These are phyloP conservation scores for Thielaviopsis punctulata DNA, from an alignment of 2,329 filamentous ascomycete species.

Conservation along the genomic window DNA sequence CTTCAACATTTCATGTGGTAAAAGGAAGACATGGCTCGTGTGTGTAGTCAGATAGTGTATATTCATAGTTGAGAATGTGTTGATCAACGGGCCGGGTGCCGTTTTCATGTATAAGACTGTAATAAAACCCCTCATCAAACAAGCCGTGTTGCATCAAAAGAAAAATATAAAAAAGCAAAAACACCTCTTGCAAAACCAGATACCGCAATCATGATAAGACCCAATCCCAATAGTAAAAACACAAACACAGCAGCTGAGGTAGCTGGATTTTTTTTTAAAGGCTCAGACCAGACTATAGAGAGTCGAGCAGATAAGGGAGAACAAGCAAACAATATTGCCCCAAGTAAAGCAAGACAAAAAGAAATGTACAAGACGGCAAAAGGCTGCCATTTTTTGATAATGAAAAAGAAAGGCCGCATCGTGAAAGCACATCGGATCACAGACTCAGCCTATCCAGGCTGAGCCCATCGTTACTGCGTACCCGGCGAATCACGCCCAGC, in stretches of 20 bases:
- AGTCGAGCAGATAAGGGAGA: neutral
- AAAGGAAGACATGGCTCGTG: neutral
- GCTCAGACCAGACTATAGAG: no score
- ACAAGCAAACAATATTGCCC: neutral
- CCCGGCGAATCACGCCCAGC: slow-evolving; percentile 55
- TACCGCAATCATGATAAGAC: neutral
- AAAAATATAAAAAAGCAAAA: neutral
- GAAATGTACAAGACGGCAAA: neutral
- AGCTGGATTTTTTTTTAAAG: no score
- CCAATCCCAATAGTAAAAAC: neutral
- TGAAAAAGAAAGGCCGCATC: neutral
- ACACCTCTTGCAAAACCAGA: neutral
- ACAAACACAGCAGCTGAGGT: neutral
- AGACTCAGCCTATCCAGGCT: slow-evolving; percentile 61
- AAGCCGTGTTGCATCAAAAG: neutral
- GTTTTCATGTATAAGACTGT: neutral
- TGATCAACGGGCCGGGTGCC: neutral
- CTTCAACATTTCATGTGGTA: slow-evolving; percentile 75
- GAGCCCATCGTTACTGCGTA: slow-evolving; percentile 56
- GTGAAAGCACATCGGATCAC: slow-evolving; percentile 26
- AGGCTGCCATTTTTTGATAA: neutral
- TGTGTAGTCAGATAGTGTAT: no score
- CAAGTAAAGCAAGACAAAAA: neutral
- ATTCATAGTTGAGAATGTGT: neutral
- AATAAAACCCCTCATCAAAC: neutral